Evolutionary conservation across 2,329 filamentous ascomycete genomes (phyloP), one percentile per base, ranked within the genome.

Genomic region (Furcasterigmium furcatum): DNA sequence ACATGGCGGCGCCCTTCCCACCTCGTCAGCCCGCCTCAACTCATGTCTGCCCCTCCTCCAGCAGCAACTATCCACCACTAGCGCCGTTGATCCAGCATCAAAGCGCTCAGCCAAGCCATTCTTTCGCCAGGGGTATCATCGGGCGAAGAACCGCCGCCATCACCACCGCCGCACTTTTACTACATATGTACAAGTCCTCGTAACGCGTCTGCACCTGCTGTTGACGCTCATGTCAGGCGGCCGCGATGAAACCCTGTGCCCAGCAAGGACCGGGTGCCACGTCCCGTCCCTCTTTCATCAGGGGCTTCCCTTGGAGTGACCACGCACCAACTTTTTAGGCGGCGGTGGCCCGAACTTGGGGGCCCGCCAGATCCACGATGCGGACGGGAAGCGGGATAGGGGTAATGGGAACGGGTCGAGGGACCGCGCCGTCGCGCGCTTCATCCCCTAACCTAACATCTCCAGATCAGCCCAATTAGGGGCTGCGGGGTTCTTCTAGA

Each of bases 361-460:
- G 24, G 12, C 24, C 24, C 24, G 36, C 25, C 27, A 41, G 40
- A 32, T 36, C 34, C 34, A 36, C 34, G 34, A 36, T 36, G 34
- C 18, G 34, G 34, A 36, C 16, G 34, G 34, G 16, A 36, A 8
- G n/a, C 21, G 22, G 38, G 29, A 21, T 32, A 24, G 20, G 34
- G 34, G n/a, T 19, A 40, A 40, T 25, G 22, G 36, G 21, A 22
- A 19, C 19, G 21, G 22, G 12, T n/a, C 38, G 24, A 21, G 40
- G 40, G 40, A 25, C 32, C 40, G 40, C 40, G 40, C 40, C 40
- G 40, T 29, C n/a, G 29, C 39, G 39, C 40, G n/a, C 20, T 42
- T 27, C 29, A 27, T 41, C 27, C 22, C 8, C 38, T 7, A n/a
- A 34, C n/a, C n/a, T n/a, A n/a, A n/a, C n/a, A n/a, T n/a, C n/a